Percentiles rank a stretch among this genome's conserved stretches.
Evolutionary conservation across 768 basidiomycete species (phyloP).

Genomic region (Lyophyllum atratum): DNA sequence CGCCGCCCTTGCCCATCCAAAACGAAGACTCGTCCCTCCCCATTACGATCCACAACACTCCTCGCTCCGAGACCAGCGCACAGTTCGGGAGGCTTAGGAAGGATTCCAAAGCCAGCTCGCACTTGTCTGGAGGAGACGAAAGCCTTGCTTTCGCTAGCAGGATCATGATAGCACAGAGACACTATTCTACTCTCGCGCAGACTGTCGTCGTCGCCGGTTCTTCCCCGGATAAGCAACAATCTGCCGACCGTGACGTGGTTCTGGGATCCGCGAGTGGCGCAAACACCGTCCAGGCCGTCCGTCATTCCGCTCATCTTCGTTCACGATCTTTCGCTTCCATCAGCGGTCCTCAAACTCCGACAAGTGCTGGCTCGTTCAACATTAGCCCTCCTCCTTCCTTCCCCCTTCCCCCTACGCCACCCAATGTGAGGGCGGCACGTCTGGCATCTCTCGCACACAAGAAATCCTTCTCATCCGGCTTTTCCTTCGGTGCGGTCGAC

Average conservation of each 20-base stretch:
- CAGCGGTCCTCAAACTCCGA: conserved; percentile 39
- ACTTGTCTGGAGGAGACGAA: conserved; percentile 52
- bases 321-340: conserved; percentile 60
- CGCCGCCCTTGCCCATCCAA: conserved; percentile 66
- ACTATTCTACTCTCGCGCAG: conserved; percentile 71
- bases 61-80: conserved; percentile 56
- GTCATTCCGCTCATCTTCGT: conserved; percentile 53
- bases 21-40: conserved; percentile 48
- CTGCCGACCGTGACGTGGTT: conserved; percentile 31
- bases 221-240: conserved; percentile 42
- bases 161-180: conserved; percentile 74
- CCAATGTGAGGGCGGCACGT: conserved; percentile 58
- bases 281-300: conserved; percentile 26
- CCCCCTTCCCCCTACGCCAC: conserved; percentile 77
- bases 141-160: conserved; percentile 49
- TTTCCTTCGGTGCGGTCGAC: conserved; percentile 59
- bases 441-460: conserved; percentile 57
- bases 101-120: conserved; percentile 59
- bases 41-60: conserved; percentile 47
- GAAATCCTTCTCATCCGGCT: conserved; percentile 66
- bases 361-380: conserved; percentile 35
- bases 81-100: conserved; percentile 55
- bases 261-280: conserved; percentile 40
- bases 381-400: conserved; percentile 64
- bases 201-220: conserved; percentile 54